Evolutionary conservation across 192 early-diverging fungal species (phyloP).

Genomic region (Coemansia sp.): DNA sequence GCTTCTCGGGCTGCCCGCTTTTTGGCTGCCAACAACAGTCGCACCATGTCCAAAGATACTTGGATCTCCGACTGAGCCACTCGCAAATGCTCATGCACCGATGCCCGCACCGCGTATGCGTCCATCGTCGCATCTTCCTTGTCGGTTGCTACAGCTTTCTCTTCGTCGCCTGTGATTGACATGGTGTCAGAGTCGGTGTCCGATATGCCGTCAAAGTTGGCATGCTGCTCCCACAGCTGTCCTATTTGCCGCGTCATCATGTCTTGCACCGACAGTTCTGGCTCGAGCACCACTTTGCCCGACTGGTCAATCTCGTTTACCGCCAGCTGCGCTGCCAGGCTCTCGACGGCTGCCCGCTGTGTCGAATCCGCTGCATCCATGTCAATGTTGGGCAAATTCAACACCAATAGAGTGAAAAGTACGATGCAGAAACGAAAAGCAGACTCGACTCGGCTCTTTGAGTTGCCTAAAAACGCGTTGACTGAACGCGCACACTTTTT

Average conservation of each 20-base stretch:
- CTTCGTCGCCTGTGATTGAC: background rate
- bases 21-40: conserved; percentile 41
- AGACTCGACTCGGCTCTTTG: background rate
- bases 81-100: conserved; percentile 36
- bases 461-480: conserved; percentile 1
- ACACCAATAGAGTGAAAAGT: background rate
- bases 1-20: conserved; percentile 20
- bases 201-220: conserved; percentile 32
- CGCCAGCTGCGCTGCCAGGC: conserved; percentile 15
- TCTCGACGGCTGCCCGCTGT: conserved; percentile 30
- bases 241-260: conserved; percentile 40
- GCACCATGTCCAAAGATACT: conserved; percentile 47
- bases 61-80: conserved; percentile 50
- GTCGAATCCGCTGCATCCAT: background rate
- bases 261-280: conserved; percentile 24
- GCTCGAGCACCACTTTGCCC: conserved; percentile 20
- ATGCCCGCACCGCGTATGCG: conserved; percentile 33
- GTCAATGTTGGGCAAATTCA: background rate
- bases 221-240: conserved; percentile 43
- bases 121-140: conserved; percentile 16
- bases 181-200: conserved; percentile 18
- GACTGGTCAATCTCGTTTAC: conserved; percentile 27
- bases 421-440: background rate
- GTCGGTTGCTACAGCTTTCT: background rate
- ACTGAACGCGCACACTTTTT: background rate